phyloP scores from a whole-genome alignment of 225 moss, liverwort and hornwort species.

The Neckera pumila region DNA sequence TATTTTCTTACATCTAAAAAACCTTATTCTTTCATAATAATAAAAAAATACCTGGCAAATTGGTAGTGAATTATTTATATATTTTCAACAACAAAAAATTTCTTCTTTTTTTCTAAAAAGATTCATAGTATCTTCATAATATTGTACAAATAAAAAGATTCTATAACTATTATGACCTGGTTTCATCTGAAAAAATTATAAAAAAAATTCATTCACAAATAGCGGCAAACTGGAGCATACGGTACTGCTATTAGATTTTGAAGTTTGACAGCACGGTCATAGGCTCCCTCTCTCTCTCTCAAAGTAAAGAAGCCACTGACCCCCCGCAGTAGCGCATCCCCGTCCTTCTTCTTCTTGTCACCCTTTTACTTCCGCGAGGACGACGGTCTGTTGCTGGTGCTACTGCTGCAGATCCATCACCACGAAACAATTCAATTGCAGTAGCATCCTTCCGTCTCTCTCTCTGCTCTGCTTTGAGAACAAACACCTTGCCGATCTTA shows the following conservation, averaged over 20 bases:
- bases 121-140: background rate
- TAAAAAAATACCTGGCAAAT: background rate
- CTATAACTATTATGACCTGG: no score
- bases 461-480: background rate
- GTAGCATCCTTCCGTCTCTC: background rate
- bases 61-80: background rate
- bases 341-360: background rate
- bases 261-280: background rate
- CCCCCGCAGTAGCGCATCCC: background rate
- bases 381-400: background rate
- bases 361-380: background rate
- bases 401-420: background rate
- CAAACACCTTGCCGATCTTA: background rate
- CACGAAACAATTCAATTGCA: background rate
- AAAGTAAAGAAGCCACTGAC: background rate
- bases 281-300: no score
- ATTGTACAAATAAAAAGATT: no score
- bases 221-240: background rate
- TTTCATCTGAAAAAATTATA: background rate
- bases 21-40: fast-evolving
- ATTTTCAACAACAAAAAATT: no score
- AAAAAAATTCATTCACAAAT: background rate
- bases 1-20: background rate
- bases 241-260: background rate
- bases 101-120: background rate